A percentile compares a stretch with the other conserved stretches of the same genome.
Evolutionary conservation across 106 monocot genomes (phyloP).

Genomic region (Agapanthus africanus): DNA sequence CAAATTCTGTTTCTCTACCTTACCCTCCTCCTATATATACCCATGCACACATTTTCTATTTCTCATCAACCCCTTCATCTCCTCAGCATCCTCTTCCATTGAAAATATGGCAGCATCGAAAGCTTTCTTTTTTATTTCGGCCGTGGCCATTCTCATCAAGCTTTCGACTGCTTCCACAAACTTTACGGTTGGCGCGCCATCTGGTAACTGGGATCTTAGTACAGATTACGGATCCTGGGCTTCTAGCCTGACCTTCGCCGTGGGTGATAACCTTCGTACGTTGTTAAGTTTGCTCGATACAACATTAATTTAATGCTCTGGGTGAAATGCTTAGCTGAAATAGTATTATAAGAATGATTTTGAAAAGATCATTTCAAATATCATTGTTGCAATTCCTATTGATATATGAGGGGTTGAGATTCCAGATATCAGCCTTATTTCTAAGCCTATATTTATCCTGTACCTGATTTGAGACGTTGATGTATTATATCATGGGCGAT

Average conservation of each 20-base stretch:
- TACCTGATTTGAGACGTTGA: no score
- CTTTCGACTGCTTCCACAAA: neutral
- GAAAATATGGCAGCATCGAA: neutral
- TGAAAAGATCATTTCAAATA: no score
- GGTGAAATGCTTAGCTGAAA: no score
- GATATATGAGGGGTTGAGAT: no score
- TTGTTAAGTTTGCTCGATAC: no score
- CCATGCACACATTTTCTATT: neutral
- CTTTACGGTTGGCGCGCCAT: conserved; percentile 14
- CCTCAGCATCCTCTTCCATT: conserved; percentile 2
- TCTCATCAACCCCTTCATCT: conserved; percentile 2
- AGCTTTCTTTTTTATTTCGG: neutral
- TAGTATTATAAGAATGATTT: no score
- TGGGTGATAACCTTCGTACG: conserved; percentile 31
- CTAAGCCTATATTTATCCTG: no score
- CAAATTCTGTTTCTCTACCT: neutral
- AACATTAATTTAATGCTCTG: no score
- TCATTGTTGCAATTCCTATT: no score
- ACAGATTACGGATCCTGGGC: conserved; percentile 19
- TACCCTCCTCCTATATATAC: neutral
- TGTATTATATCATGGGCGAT: no score
- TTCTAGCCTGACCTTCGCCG: conserved; percentile 14
- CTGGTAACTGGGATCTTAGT: conserved; percentile 14
- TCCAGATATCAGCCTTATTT: no score
- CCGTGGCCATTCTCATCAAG: conserved; percentile 2